phyloP scores from a whole-genome alignment of 305 asterid species.

The Ajuga reptans region DNA sequence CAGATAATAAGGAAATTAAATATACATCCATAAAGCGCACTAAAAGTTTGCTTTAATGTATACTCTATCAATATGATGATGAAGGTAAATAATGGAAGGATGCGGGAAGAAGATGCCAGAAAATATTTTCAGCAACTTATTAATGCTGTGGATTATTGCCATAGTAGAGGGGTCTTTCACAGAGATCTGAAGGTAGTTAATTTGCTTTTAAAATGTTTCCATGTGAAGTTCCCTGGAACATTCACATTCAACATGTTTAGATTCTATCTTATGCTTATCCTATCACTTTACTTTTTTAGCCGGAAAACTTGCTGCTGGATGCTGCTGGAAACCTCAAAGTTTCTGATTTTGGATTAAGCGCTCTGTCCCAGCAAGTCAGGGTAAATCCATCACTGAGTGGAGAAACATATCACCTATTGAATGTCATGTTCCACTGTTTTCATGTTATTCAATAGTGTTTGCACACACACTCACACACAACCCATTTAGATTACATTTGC shows the following conservation, averaged over 20 bases:
- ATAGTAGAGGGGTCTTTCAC: constrained; percentile 81
- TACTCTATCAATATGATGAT: neutral
- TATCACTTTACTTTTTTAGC: constrained; percentile 30
- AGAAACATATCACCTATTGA: neutral
- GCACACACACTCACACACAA: neutral
- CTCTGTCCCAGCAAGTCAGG: constrained; percentile 57
- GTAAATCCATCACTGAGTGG: constrained; percentile 19
- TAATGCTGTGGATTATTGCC: constrained; percentile 82
- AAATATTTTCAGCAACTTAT: constrained; percentile 77
- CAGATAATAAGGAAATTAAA: no score
- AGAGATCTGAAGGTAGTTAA: constrained; percentile 63
- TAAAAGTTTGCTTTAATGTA: no score
- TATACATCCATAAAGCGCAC: no score
- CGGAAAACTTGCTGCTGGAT: constrained; percentile 72
- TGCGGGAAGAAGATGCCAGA: constrained; percentile 69
- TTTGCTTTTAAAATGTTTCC: neutral
- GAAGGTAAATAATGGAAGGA: constrained; percentile 53
- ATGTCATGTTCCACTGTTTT: neutral
- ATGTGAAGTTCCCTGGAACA: neutral
- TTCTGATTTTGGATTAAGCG: constrained; percentile 87
- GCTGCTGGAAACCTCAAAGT: constrained; percentile 70
- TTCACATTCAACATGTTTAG: neutral
- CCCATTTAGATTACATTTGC: neutral
- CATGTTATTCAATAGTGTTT: neutral
- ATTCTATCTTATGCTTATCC: neutral